Evolutionary conservation across 2,329 filamentous ascomycete species (phyloP).

Genomic region (Beauveria sp.): DNA sequence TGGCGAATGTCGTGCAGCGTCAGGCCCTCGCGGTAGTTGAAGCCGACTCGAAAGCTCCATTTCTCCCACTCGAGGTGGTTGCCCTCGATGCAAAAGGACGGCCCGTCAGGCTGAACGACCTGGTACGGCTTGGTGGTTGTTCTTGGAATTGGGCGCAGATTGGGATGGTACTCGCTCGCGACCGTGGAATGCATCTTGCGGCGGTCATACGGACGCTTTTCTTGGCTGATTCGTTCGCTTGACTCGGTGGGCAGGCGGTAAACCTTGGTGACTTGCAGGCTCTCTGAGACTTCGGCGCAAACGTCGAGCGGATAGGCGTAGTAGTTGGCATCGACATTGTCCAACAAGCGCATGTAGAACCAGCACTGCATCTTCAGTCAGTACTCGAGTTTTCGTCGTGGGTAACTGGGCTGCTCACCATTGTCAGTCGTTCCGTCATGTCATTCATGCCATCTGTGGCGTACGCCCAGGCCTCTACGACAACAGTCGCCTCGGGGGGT

Average conservation of each 20-base stretch:
- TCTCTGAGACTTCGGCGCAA: constrained; percentile 40
- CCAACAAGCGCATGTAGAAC: constrained; percentile 28
- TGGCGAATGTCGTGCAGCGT: constrained; percentile 60
- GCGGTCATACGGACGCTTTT: constrained; percentile 30
- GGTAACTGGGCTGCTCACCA: constrained; percentile 27
- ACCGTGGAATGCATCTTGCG: constrained; percentile 29
- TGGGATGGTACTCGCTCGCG: constrained; percentile 36
- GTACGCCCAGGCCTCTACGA: constrained; percentile 50
- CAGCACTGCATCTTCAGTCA: constrained; percentile 22
- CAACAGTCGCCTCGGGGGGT: constrained; percentile 34
- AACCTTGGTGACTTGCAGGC: constrained; percentile 37
- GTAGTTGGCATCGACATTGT: constrained; percentile 42
- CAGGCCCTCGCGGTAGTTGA: constrained; percentile 59
- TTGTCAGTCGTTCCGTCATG: constrained; percentile 38
- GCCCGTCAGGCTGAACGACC: constrained; percentile 23
- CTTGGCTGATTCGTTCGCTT: constrained; percentile 25
- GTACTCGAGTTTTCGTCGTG: neutral
- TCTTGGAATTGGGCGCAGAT: constrained; percentile 17
- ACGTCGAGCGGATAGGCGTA: constrained; percentile 48
- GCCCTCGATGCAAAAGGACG: constrained; percentile 34
- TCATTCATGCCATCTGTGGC: constrained; percentile 46
- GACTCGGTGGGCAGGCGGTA: constrained; percentile 35
- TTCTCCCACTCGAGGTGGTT: constrained; percentile 47
- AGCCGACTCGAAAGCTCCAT: constrained; percentile 59
- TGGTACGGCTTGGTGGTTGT: constrained; percentile 24